Conservation (phyloP, 2,329 filamentous ascomycete species). For the Phaeophleospora eucalypticola region DNA sequence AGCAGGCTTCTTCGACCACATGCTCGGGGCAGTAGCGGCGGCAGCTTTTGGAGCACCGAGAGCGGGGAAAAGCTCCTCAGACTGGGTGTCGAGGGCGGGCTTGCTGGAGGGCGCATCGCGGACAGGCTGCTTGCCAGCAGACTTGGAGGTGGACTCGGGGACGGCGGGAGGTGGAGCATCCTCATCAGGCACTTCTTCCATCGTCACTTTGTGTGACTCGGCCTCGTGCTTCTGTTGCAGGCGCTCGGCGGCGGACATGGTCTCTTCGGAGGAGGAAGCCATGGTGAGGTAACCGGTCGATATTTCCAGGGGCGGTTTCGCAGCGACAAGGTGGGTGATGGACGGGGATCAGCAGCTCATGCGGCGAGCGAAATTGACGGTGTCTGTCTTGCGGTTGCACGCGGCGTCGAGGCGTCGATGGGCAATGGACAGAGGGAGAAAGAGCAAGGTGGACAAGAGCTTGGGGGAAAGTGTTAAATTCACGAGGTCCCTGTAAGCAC, state of each 20-base stretch:
- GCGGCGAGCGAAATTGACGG: neutral
- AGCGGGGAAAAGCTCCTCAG: slow-evolving; percentile 90
- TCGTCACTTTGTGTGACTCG: slow-evolving; percentile 56
- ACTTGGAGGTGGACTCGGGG: slow-evolving; percentile 56
- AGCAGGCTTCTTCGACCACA: slow-evolving; percentile 70
- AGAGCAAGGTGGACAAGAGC: no score
- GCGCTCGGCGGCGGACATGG: slow-evolving; percentile 49
- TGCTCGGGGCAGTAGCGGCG: slow-evolving; percentile 60
- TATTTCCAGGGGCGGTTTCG: neutral
- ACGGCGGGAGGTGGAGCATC: slow-evolving; percentile 60
- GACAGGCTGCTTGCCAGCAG: slow-evolving; percentile 65
- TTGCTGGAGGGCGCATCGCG: slow-evolving; percentile 39
- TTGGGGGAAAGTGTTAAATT: no score
- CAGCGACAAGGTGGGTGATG: neutral
- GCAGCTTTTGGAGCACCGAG: slow-evolving; percentile 69
- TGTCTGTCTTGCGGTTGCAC: neutral
- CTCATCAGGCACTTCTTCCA: slow-evolving; percentile 80
- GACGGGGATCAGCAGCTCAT: neutral
- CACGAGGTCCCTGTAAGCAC: no score
- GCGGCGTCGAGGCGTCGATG: neutral
- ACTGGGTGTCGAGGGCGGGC: slow-evolving; percentile 69
- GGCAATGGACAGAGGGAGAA: no score
- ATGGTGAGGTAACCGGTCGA: neutral
- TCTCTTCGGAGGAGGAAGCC: slow-evolving; percentile 14
- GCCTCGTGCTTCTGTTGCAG: slow-evolving; percentile 52